Base-by-base conservation (phyloP, 2,329 filamentous ascomycete genomes). In the Neofusicoccum sp. region DNA sequence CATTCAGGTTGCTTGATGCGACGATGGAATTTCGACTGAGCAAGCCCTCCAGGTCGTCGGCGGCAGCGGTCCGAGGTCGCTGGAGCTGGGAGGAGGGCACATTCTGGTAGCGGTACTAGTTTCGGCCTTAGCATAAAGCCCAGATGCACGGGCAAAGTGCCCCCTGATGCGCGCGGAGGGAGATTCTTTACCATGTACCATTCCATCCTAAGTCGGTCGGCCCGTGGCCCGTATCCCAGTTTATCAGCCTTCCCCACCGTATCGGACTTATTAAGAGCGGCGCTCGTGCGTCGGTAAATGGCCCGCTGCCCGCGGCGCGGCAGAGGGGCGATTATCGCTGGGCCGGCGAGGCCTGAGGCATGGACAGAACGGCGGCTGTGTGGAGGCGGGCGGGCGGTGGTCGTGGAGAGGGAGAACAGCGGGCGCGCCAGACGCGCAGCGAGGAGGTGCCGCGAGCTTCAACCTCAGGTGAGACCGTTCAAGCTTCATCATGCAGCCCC, bases 31-130 rank as follows among this genome's bases (percentile, higher is more conserved):
- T 61, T 33, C 49, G 59, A 48, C 51, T 56, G 40, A 61, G 41
- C 14, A 61, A 43, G 24, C 49, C 41, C 43, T 56, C 59, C 43
- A 61, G 43, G 38, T 61, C 59, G 41, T 45, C 59, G 38, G 59
- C 36, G 48, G 49, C 51, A 44, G 41, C 51, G 41, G 59, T 49
- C 51, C 34, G 41, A 9, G 41, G 59, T 28, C 49, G 31, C 33
- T 47, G 51, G 16, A 56, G 59, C 49, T 61, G 59, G 43, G 59
- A 54, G 49, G 59, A 40, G 33, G 59, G 51, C 31, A 57, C 49
- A 61, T 61, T 61, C 41, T 54, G 49, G 59, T 61, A 61, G 59
- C 59, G 59, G 51, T 61, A 61, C 59, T 61, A 61, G 38, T 47
- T 30, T 54, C 58, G 58, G 58, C 30, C 58, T 60, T 60, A 60